phyloP scores from a whole-genome alignment of 2,329 filamentous ascomycete genomes.

The Colletotrichum sp. region DNA sequence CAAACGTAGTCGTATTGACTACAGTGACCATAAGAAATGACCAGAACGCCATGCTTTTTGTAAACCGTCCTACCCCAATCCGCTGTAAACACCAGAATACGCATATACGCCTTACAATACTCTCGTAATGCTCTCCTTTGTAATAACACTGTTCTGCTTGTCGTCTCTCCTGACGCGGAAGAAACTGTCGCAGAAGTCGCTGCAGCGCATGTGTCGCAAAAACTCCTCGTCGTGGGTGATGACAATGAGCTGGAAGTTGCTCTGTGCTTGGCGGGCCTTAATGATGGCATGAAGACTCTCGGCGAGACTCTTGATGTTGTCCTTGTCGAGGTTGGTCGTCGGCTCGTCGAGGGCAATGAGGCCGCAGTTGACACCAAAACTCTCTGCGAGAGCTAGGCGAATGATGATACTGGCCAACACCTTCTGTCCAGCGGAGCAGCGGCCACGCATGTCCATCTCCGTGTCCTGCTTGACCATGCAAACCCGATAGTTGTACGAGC shows the following conservation, averaged over 20 bases:
- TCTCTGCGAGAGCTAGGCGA: constrained; percentile 92
- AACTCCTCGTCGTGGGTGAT: constrained; percentile 99
- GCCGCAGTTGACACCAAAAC: constrained; percentile 94
- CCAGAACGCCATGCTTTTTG: constrained; percentile 1
- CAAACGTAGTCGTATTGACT: not conserved
- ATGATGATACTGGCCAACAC: constrained; percentile 98
- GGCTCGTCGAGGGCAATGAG: constrained; percentile 97
- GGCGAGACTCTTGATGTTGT: constrained; percentile 92
- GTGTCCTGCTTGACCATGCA: constrained; percentile 97
- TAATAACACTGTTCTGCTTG: constrained; percentile 87
- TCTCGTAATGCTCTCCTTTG: constrained; percentile 66
- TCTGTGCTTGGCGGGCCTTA: constrained; percentile 78
- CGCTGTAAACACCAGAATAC: not conserved
- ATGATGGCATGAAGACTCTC: constrained; percentile 88
- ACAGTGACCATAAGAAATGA: not conserved
- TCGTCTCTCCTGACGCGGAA: constrained; percentile 85
- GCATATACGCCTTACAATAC: constrained; percentile 35
- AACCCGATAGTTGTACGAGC: constrained; percentile 95
- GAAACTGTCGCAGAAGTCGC: constrained; percentile 91
- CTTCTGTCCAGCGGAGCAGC: constrained; percentile 95
- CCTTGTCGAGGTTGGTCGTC: constrained; percentile 93
- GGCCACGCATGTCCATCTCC: constrained; percentile 99
- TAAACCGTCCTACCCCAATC: not conserved
- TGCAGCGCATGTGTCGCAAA: constrained; percentile 88
- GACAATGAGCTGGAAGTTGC: constrained; percentile 97